These are phyloP conservation scores for Articulospora tetracladia DNA, from an alignment of 495 filamentous ascomycete species.

Conservation along the genomic window DNA sequence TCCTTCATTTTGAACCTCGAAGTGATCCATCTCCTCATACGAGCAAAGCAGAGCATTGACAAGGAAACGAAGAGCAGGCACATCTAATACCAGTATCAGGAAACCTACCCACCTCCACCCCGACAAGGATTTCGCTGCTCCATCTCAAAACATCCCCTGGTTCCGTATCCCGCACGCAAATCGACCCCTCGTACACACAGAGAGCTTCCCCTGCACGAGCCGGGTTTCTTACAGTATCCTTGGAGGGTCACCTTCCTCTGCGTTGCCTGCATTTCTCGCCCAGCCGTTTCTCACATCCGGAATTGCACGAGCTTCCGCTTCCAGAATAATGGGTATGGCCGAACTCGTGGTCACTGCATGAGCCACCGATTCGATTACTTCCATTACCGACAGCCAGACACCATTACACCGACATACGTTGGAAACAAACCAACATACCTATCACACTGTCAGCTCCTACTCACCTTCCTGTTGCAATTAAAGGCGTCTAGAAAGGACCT, in stretches of 20 bases:
- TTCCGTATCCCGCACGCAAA: conserved; percentile 11
- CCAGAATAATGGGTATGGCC: conserved; percentile 26
- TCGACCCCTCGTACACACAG: conserved; percentile 10
- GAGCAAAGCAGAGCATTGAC: too few species aligned
- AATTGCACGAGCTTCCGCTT: conserved; percentile 22
- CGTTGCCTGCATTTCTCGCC: conserved; percentile 15
- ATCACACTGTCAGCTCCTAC: conserved; percentile 1
- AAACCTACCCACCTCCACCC: too few species aligned
- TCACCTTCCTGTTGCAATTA: conserved; percentile 6
- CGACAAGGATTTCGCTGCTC: not conserved
- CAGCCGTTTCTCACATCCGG: conserved; percentile 14
- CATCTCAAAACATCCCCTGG: conserved; percentile 21
- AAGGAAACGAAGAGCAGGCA: too few species aligned
- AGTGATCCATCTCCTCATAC: too few species aligned
- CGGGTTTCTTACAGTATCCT: conserved; percentile 12
- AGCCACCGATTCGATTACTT: conserved; percentile 19
- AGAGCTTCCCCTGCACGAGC: conserved; percentile 15
- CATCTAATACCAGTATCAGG: too few species aligned
- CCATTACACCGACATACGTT: conserved; percentile 1
- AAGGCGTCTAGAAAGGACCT: conserved; percentile 3
- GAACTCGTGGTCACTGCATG: conserved; percentile 21
- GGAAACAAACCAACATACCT: not conserved
- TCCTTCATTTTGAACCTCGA: not conserved
- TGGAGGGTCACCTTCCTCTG: conserved; percentile 15
- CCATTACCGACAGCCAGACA: conserved; percentile 20